phyloP scores from a whole-genome alignment of 768 basidiomycete genomes.

The Boletus pseudo-olivaceus region DNA sequence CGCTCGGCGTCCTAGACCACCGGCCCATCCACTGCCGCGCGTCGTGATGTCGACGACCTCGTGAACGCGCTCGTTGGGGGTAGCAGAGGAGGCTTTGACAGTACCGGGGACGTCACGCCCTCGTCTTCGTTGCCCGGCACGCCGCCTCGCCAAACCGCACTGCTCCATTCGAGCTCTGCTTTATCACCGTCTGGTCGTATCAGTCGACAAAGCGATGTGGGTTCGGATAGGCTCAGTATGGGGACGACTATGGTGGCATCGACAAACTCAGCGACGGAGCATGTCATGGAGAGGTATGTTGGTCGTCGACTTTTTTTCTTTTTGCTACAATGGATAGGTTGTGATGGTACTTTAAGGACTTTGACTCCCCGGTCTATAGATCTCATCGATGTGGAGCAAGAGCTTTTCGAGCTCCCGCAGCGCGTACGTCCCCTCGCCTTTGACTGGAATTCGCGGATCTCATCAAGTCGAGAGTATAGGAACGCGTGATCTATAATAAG shows the following conservation, averaged over 20 bases:
- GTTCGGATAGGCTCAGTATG: constrained; percentile 44
- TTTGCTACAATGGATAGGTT: neutral
- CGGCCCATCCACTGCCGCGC: constrained; percentile 40
- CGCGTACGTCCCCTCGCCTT: constrained; percentile 48
- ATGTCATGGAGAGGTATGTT: constrained; percentile 65
- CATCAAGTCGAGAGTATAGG: constrained; percentile 37
- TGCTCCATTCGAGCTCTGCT: constrained; percentile 35
- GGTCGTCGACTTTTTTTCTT: neutral
- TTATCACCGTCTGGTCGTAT: constrained; percentile 54
- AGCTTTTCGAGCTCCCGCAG: constrained; percentile 85
- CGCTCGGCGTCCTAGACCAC: constrained; percentile 27
- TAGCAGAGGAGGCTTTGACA: constrained; percentile 47
- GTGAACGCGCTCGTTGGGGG: constrained; percentile 55
- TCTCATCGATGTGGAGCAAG: constrained; percentile 85
- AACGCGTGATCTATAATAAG: constrained; percentile 80
- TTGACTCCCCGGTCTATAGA: constrained; percentile 67
- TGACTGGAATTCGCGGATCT: neutral
- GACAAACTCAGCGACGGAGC: constrained; percentile 57
- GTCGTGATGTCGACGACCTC: constrained; percentile 67
- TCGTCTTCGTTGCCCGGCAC: constrained; percentile 70
- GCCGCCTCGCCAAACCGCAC: constrained; percentile 44
- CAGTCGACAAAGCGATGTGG: constrained; percentile 68
- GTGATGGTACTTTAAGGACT: constrained; percentile 42
- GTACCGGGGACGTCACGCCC: constrained; percentile 61
- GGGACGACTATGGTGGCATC: constrained; percentile 46